Evolutionary conservation across 2,329 filamentous ascomycete species (phyloP), one percentile per base, ranked within the genome.

Genomic region (Mycosphaerelloides madeirae): DNA sequence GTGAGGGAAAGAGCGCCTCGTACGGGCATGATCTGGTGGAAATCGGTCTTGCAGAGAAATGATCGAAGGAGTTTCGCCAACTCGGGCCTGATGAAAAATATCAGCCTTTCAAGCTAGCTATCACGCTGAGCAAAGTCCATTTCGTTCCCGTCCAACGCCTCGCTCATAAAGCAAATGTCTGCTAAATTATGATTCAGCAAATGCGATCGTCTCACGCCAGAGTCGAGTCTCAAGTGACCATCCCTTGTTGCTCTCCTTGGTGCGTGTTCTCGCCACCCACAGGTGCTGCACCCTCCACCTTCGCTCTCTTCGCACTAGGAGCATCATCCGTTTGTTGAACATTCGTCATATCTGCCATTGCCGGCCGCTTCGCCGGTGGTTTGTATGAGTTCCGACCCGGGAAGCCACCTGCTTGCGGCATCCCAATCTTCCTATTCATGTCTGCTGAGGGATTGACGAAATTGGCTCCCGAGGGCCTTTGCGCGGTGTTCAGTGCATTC

Each of bases 391-490:
- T 61, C 22, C 71, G 63, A 44, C 71, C 75, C 25, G 65, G 61
- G 15, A 56, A 60, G 12, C 57, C 64, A n/a, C 58, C 59, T 8
- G 37, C 37, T 29, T 46, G 52, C 6, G 74, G 74, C 69, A 75
- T 73, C 13, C 74, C 74, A 14, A 78, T 71, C 20, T 70, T 59
- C 14, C 75, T 61, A 46, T 65, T 68, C 40, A 63, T 53, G 48
- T 77, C 74, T 31, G 68, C 62, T 8, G 73, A 65, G 8, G 73
- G 72, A 43, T 76, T 75, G 33, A 72, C 63, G 31, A 74, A 72
- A 46, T 73, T 76, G 1, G 67, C 54, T 13, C 60, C 50, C 12
- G 47, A 47, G 3, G 55, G 47, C 20, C 54, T 52, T 37, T 37
- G 51, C 8, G 50, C 37, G 14, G 44, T 52, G 29, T 49, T 49